Base-by-base conservation (phyloP, 352 stramenopile species). In the Albugo candida region DNA sequence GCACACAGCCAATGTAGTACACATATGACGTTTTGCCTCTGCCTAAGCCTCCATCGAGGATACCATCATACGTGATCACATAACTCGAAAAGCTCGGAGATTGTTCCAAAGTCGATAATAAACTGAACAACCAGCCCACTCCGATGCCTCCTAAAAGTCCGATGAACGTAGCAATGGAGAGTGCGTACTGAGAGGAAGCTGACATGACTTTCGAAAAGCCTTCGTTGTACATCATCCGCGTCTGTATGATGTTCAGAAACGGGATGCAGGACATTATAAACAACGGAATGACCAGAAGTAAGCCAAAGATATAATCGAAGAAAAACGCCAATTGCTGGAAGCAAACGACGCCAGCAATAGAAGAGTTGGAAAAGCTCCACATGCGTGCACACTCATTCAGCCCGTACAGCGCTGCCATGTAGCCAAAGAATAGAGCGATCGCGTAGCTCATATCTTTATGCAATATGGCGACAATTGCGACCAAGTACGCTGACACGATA, bases 221-320 rank as follows among this genome's bases (percentile, higher is more conserved):
- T 64, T 91, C 80, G 58, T 91, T 91, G 70, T 87, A 91, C 77
- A 91, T 91, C 77, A 91, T 91, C 52, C 77, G 75, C 45, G 77
- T 87, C 58, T 91, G 77, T 31, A 91, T 81, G 13, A 86, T 81
- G 54, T 87, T 87, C 37, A 91, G 46, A 56, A 91, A 91, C 48
- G 77, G 77, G 34, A 91, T 81, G 24, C 63, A 68, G 49, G 74
- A 87, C 60, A 91, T 71, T 21, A 87, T 58, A 17, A 91, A 58
- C 20, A 91, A 58, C 41, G 75, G 74, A 13, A 84, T 48, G 27
- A 87, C 76, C 65, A 87, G 81, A 6, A 67, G 51, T 35, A 70
- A 55, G 21, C 72, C 69, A 48, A 87, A 87, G 10, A 91, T 41
- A 49, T 85, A 91, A 59, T 91, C 77, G 41, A 91, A 91, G 46